phyloP scores from a whole-genome alignment of 2,329 filamentous ascomycete species.

The Aureobasidium sp. region DNA sequence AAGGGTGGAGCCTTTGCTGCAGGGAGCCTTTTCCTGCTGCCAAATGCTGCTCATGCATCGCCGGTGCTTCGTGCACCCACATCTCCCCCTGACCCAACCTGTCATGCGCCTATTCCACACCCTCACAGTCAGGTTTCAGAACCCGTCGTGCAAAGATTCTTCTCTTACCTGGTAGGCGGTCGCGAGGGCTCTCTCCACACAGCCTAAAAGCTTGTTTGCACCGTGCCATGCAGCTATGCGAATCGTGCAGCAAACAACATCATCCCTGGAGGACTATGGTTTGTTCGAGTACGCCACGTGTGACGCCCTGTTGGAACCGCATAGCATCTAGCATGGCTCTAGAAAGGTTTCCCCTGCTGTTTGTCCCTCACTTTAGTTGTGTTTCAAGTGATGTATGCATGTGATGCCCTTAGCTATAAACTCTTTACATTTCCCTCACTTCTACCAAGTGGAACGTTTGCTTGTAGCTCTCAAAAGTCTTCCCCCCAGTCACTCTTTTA shows the following conservation, averaged over 20 bases:
- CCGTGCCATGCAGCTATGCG: constrained; percentile 7
- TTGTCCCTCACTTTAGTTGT: constrained; percentile 9
- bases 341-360: background rate
- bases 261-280: background rate
- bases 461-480: background rate
- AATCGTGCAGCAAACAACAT: constrained; percentile 7
- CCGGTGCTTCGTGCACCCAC: constrained; percentile 7
- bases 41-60: constrained; percentile 6
- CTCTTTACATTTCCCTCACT: background rate
- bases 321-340: constrained; percentile 9
- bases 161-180: constrained; percentile 8
- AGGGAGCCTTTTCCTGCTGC: background rate
- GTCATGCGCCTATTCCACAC: constrained; percentile 6
- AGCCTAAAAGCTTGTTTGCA: constrained; percentile 11
- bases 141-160: background rate
- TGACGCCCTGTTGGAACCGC: constrained; percentile 8
- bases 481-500: constrained; percentile 6
- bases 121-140: constrained; percentile 6
- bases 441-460: constrained; percentile 7
- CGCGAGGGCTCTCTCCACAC: background rate
- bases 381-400: constrained; percentile 9
- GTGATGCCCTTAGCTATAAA: constrained; percentile 7
- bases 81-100: constrained; percentile 5
- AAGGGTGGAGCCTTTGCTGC: background rate
- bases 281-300: constrained; percentile 12